These are phyloP conservation scores for Pythium coloratum DNA, from an alignment of 352 stramenopile genomes.

Conservation along the genomic window DNA sequence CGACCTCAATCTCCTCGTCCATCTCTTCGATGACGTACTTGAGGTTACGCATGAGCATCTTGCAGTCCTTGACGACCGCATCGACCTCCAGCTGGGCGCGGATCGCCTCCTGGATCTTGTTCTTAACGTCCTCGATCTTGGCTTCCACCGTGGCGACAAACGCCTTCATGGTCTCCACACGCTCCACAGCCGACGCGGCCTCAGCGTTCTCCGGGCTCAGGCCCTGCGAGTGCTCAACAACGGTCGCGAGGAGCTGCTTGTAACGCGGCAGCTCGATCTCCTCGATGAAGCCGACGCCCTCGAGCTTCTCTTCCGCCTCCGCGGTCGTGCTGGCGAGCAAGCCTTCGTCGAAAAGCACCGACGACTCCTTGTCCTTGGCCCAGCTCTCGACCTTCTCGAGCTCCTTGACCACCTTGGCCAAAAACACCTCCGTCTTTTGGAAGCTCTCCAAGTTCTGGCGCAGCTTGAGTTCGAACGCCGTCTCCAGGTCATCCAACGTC, in stretches of 20 bases:
- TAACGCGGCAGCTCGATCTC: slow-evolving; percentile 84
- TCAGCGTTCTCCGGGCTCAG: slow-evolving; percentile 73
- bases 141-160: slow-evolving; percentile 78
- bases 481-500: slow-evolving; percentile 64
- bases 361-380: slow-evolving; percentile 79
- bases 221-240: slow-evolving; percentile 63
- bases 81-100: slow-evolving; percentile 70
- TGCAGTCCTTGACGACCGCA: slow-evolving; percentile 85
- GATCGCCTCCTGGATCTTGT: slow-evolving; percentile 51
- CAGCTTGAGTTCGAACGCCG: slow-evolving; percentile 70
- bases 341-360: slow-evolving; percentile 65
- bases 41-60: slow-evolving; percentile 82
- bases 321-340: slow-evolving; percentile 53
- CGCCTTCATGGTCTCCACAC: slow-evolving; percentile 69
- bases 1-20: slow-evolving; percentile 83
- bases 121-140: slow-evolving; percentile 67
- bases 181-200: slow-evolving; percentile 63
- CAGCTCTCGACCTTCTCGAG: slow-evolving; percentile 81
- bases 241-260: slow-evolving; percentile 69
- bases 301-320: slow-evolving; percentile 79
- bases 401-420: slow-evolving; percentile 85
- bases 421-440: slow-evolving; percentile 81
- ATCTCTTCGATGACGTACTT: slow-evolving; percentile 90
- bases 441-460: slow-evolving; percentile 76
- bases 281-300: slow-evolving; percentile 81